Percentiles rank a stretch among this genome's conserved stretches.
These are phyloP conservation scores for Starmerella asiatica DNA, from an alignment of 805 yeast genomes.

Conservation along the genomic window DNA sequence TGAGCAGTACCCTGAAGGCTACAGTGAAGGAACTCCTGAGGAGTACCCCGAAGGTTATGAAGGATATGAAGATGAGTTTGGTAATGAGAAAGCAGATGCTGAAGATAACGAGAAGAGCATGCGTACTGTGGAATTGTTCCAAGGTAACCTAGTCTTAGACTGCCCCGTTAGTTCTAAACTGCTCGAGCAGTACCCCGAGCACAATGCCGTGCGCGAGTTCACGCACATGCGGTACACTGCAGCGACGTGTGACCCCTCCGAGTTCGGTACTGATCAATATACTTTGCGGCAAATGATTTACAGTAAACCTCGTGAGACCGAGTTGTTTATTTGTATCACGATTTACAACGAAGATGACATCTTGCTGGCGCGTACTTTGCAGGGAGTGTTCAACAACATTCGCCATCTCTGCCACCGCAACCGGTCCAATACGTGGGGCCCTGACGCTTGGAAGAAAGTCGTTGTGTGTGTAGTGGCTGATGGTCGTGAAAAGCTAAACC, in stretches of 20 bases:
- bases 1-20: constrained; percentile 16
- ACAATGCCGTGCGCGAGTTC: constrained; percentile 49
- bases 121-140: constrained; percentile 39
- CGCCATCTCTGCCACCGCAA: constrained; percentile 55
- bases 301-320: constrained; percentile 66
- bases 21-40: constrained; percentile 6
- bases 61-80: constrained; percentile 4
- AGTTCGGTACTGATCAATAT: constrained; percentile 48
- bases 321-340: constrained; percentile 71
- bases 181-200: constrained; percentile 39
- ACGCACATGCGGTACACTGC: constrained; percentile 87
- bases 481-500: constrained; percentile 75
- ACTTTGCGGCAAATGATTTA: constrained; percentile 75
- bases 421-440: constrained; percentile 73
- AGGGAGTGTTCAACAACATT: constrained; percentile 83
- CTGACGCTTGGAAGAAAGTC: constrained; percentile 85
- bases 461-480: constrained; percentile 84
- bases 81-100: neutral
- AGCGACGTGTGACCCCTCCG: constrained; percentile 79
- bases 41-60: constrained; percentile 1
- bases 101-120: constrained; percentile 6
- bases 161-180: constrained; percentile 74
- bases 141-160: constrained; percentile 74
- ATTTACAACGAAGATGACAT: constrained; percentile 84
- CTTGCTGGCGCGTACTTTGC: constrained; percentile 67